phyloP scores from a whole-genome alignment of 495 filamentous ascomycete species.

The Hypoxylon intermedium region DNA sequence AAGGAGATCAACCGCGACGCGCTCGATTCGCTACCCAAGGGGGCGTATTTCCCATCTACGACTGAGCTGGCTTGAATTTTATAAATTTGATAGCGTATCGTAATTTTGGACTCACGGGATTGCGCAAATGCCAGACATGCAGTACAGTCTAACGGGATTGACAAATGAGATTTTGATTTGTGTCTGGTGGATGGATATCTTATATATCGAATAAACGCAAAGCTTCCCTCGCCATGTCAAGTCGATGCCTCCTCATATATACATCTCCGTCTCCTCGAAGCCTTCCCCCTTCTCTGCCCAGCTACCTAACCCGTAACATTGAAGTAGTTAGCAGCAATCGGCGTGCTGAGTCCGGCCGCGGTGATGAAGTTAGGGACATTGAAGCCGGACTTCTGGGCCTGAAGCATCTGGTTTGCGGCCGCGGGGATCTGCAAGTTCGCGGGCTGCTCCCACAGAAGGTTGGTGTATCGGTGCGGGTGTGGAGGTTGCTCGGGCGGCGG shows the following conservation, averaged over 20 bases:
- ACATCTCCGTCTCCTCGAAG: not conserved
- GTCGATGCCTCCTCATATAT: conserved; percentile 18
- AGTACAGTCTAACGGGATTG: not conserved
- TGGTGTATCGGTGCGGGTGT: conserved; percentile 56
- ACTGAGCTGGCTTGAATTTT: conserved; percentile 26
- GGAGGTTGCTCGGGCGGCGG: conserved; percentile 54
- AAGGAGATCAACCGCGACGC: conserved; percentile 59
- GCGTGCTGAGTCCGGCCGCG: conserved; percentile 44
- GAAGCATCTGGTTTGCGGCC: conserved; percentile 42
- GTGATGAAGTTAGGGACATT: conserved; percentile 51
- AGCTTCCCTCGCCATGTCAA: conserved; percentile 5
- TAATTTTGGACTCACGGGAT: too few species aligned
- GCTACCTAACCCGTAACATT: conserved; percentile 46
- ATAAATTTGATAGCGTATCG: not conserved
- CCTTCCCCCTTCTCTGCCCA: not conserved
- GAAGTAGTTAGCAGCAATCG: conserved; percentile 54
- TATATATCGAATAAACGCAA: conserved; percentile 20
- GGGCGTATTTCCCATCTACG: conserved; percentile 32
- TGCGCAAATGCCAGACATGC: not conserved
- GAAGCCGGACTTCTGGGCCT: conserved; percentile 48
- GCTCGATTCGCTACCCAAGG: conserved; percentile 43
- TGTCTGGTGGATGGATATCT: conserved; percentile 9
- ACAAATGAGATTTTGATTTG: conserved; percentile 26
- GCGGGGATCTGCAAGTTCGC: conserved; percentile 48
- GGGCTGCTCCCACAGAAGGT: conserved; percentile 52